Conservation (phyloP, 2,329 filamentous ascomycete species). For the Diaporthe ampelina region DNA sequence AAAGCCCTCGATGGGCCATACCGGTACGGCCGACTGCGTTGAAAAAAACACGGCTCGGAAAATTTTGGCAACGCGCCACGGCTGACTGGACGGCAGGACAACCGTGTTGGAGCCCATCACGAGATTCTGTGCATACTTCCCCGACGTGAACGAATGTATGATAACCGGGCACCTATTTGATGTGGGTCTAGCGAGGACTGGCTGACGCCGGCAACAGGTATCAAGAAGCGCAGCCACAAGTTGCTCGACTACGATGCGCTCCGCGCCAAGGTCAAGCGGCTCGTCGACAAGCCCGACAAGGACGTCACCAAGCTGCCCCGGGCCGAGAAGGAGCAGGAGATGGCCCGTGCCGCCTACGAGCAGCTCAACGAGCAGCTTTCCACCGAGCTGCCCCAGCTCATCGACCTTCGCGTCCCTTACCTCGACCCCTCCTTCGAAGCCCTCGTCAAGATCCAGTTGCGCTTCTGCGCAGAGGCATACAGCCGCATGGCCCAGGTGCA, state of each 20-base stretch:
- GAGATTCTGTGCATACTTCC: constrained; percentile 97
- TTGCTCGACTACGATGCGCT: constrained; percentile 98
- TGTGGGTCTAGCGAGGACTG: not conserved
- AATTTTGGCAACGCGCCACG: not conserved
- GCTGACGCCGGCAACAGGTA: constrained; percentile 66
- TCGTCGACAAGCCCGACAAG: constrained; percentile 98
- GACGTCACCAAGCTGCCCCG: constrained; percentile 96
- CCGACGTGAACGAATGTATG: constrained; percentile 96
- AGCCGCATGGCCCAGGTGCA: constrained; percentile 99
- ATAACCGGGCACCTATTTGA: constrained; percentile 54
- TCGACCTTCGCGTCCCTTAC: constrained; percentile 96
- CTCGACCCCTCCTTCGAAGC: constrained; percentile 98
- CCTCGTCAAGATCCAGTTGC: constrained; percentile 96
- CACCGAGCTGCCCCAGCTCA: constrained; percentile 92
- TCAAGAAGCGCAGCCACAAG: constrained; percentile 99
- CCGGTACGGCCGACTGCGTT: constrained; percentile 63
- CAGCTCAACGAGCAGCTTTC: constrained; percentile 97
- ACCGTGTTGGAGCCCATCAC: constrained; percentile 97
- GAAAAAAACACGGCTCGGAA: too few relatives aligned
- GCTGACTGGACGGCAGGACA: constrained; percentile 64
- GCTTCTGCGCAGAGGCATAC: constrained; percentile 98
- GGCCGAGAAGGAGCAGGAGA: constrained; percentile 95
- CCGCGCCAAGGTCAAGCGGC: constrained; percentile 95
- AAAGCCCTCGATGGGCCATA: constrained; percentile 98
- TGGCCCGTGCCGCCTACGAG: constrained; percentile 94